Evolutionary conservation across 495 filamentous ascomycete species (phyloP), one percentile per base, ranked within the genome.

Genomic region (Lasiosphaeria hispida): DNA sequence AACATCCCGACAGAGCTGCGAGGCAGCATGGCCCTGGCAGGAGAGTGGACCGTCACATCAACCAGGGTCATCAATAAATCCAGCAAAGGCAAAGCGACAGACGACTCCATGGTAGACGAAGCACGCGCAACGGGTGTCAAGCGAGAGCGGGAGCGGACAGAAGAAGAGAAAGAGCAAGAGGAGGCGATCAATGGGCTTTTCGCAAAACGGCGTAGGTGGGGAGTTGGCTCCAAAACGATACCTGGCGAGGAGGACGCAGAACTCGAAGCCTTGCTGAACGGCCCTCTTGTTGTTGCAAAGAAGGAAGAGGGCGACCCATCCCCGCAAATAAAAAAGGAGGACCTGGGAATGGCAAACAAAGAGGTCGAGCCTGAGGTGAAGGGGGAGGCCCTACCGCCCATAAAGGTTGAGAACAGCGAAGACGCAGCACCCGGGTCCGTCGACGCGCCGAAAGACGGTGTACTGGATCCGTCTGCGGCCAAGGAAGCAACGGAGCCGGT

Each of bases 21-120:
- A 50, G 72, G 77, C 7, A 87, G 91, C 53, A 85, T 96, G 84
- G 91, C 91, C 4, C 80, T 96, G 77, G 86, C 86, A n/a, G 91
- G 94, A 17, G 88, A 94, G 44, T 99, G 94, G 94, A 81, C 89
- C 64, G 87, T 86, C 7, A 82, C 89, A 1, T 80, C 82, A 3
- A 83, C 86, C 66, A 70, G 74, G 57, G 65, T 77, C 13, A 64
- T 80, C 23, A 15, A 67, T 13, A 61, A 71, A 2, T 30, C 7
- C 2, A 4, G 6, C 37, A 7, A 50, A 67, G 6, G 50, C 39
- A 10, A 67, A 66, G 33, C 55, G 52, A 11, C 66, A 63, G 61
- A 62, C 6, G 33, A 65, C 40, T 66, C 68, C 53, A 51, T 58
- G 63, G 38, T 55, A 48, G 74, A 80, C 15, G 81, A 82, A 33